Conservation (phyloP, 2,329 filamentous ascomycete genomes). For the Verticillium longisporum region DNA sequence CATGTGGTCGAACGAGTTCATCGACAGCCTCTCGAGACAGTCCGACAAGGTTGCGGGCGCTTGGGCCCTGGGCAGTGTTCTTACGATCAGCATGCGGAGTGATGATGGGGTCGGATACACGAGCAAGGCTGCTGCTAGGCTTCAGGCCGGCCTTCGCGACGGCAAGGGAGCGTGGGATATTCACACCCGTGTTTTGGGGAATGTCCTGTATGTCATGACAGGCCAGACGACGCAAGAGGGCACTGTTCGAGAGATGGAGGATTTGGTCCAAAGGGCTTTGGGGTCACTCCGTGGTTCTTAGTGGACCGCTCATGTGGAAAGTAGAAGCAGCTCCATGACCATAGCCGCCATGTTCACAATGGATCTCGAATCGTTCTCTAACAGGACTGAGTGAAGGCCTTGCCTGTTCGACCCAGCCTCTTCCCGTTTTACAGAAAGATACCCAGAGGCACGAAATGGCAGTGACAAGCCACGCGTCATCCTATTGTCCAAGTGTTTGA, state of each 20-base stretch:
- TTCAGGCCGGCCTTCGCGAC: constrained; percentile 29
- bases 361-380: too few relatives aligned
- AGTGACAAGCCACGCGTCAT: too few relatives aligned
- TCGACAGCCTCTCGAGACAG: constrained; percentile 49
- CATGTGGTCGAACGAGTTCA: constrained; percentile 58
- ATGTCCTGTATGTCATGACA: constrained; percentile 53
- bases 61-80: constrained; percentile 68
- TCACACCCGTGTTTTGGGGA: constrained; percentile 48
- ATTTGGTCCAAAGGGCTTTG: constrained; percentile 19
- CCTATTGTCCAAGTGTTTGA: too few relatives aligned
- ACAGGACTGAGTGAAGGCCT: too few relatives aligned
- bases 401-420: too few relatives aligned
- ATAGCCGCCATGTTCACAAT: too few relatives aligned
- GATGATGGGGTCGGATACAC: constrained; percentile 36
- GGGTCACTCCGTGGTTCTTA: background rate
- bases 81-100: constrained; percentile 53
- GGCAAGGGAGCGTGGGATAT: constrained; percentile 36
- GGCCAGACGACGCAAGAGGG: constrained; percentile 34
- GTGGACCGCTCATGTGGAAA: too few relatives aligned
- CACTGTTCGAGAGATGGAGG: constrained; percentile 25
- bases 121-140: constrained; percentile 35
- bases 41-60: constrained; percentile 52
- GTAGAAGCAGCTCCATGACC: too few relatives aligned
- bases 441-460: too few relatives aligned
- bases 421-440: too few relatives aligned